Conservation (phyloP, 495 filamentous ascomycete genomes). For the Penicillium lividum region DNA sequence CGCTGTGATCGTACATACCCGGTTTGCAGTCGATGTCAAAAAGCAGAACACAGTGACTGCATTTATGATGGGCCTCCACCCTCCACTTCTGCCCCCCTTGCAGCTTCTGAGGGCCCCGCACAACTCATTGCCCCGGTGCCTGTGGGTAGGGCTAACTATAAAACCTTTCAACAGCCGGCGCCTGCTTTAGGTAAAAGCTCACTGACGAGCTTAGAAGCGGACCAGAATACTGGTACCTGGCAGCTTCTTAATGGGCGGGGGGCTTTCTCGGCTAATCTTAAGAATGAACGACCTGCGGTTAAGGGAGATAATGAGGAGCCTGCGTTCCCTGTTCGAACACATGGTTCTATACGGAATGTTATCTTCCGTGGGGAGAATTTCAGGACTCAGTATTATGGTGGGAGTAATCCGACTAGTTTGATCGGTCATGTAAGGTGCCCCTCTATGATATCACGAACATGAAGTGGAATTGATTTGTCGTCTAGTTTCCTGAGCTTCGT, state of each 20-base stretch:
- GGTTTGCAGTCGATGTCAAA: background rate
- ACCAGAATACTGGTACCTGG: conserved; percentile 4
- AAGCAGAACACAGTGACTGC: background rate
- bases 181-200: background rate
- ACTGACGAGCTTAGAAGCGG: background rate
- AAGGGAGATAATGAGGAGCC: conserved; percentile 8
- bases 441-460: background rate
- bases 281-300: conserved; percentile 4
- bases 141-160: background rate
- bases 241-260: conserved; percentile 2
- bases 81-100: background rate
- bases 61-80: conserved; percentile 6
- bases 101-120: background rate
- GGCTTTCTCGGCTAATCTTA: background rate
- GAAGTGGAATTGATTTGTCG: conserved; percentile 13
- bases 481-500: conserved; percentile 41
- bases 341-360: conserved; percentile 13
- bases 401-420: conserved; percentile 37
- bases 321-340: background rate
- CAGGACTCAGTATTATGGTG: conserved; percentile 46
- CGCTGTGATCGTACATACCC: conserved; percentile 4
- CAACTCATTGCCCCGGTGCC: background rate
- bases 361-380: conserved; percentile 44
- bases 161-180: background rate
- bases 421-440: conserved; percentile 35